phyloP scores from a whole-genome alignment of 1,284 basidiomycete genomes.

The Ustilago trichophora region DNA sequence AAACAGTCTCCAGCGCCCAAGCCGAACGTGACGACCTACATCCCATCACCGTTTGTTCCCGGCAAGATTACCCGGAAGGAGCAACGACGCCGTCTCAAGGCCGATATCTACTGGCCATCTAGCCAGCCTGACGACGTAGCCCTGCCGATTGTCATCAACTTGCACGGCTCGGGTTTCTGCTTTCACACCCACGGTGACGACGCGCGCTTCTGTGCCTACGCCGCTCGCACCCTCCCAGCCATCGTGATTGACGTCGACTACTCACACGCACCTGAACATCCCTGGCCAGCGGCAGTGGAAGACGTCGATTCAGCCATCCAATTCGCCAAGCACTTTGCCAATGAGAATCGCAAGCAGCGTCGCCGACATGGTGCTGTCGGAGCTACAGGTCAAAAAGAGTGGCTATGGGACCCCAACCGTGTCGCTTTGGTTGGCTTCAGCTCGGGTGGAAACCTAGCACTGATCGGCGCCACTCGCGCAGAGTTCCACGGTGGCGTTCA shows the following conservation, averaged over 20 bases:
- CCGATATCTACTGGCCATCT: conserved; percentile 37
- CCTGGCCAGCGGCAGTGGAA: conserved; percentile 78
- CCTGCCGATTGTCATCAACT: conserved; percentile 44
- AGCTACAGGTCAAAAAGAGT: conserved; percentile 33
- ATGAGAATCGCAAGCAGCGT: conserved; percentile 23
- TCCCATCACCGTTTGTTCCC: conserved; percentile 38
- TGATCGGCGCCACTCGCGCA: conserved; percentile 25
- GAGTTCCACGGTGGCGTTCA: conserved; percentile 30
- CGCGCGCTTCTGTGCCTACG: conserved; percentile 33
- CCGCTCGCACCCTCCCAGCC: conserved; percentile 25
- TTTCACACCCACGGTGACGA: conserved; percentile 44
- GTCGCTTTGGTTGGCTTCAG: conserved; percentile 51
- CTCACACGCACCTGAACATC: conserved; percentile 77
- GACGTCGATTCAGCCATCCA: conserved; percentile 76
- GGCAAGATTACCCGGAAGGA: conserved; percentile 33
- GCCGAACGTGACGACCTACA: conserved; percentile 31
- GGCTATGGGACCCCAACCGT: conserved; percentile 34
- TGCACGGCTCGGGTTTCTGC: conserved; percentile 53
- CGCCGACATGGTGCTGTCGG: conserved; percentile 22
- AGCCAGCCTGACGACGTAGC: conserved; percentile 15
- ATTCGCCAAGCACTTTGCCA: conserved; percentile 69
- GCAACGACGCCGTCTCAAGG: conserved; percentile 35
- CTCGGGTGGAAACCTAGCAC: conserved; percentile 45
- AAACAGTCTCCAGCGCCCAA: conserved; percentile 33
- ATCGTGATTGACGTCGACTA: conserved; percentile 77